Evolutionary conservation across 345 rosid genomes (phyloP).

Genomic region (Mangifera indica): DNA sequence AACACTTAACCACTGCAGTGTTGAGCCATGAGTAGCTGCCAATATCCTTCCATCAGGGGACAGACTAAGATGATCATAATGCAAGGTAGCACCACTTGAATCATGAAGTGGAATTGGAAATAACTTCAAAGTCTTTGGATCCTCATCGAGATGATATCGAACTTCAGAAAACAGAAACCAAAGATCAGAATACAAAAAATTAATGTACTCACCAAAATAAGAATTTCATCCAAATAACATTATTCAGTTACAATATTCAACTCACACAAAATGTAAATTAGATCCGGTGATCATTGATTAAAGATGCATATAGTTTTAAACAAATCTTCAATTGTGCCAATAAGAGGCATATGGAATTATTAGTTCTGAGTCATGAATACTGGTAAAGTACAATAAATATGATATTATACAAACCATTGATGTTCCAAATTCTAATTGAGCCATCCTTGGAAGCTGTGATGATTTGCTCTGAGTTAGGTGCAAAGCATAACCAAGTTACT

Average conservation of each 20-base stretch:
- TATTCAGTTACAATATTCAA: neutral
- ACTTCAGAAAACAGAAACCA: conserved; percentile 43
- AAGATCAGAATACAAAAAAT: conserved; percentile 18
- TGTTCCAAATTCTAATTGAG: conserved; percentile 86
- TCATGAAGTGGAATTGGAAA: conserved; percentile 77
- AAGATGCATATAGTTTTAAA: neutral
- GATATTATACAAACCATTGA: conserved; percentile 59
- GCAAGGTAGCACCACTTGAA: conserved; percentile 61
- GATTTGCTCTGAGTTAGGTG: conserved; percentile 82
- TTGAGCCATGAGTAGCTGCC: conserved; percentile 74
- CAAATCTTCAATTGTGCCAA: neutral
- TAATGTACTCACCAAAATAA: neutral
- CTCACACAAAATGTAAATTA: neutral
- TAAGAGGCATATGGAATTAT: neutral
- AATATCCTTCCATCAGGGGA: conserved; percentile 91
- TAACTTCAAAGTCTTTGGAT: conserved; percentile 88
- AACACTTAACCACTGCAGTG: conserved; percentile 78
- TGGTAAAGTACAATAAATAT: neutral
- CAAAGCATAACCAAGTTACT: conserved; percentile 90
- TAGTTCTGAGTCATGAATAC: neutral
- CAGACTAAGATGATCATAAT: conserved; percentile 73
- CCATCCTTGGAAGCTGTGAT: conserved; percentile 96
- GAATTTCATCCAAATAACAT: too few species aligned
- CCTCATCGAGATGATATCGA: conserved; percentile 95
- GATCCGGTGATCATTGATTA: neutral